These are phyloP conservation scores for Metschnikowia lachancei DNA, from an alignment of 805 yeast genomes.

Conservation along the genomic window DNA sequence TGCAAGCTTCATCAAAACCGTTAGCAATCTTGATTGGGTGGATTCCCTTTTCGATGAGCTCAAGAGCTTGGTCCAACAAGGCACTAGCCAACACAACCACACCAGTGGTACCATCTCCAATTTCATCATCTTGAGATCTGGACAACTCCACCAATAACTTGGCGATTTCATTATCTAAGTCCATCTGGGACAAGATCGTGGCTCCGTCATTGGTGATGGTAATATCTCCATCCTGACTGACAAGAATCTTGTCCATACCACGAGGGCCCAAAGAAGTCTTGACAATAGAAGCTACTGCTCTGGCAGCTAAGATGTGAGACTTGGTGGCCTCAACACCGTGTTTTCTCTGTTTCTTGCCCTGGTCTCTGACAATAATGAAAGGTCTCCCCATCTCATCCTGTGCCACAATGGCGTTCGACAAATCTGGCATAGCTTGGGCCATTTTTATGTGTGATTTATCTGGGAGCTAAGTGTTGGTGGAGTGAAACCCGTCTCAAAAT, in stretches of 20 bases:
- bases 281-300: constrained; percentile 89
- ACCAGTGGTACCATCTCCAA: constrained; percentile 99
- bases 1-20: constrained; percentile 96
- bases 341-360: constrained; percentile 66
- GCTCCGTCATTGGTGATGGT: constrained; percentile 99
- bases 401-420: constrained; percentile 97
- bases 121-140: constrained; percentile 94
- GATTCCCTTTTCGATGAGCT: constrained; percentile 91
- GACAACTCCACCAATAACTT: constrained; percentile 91
- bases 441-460: constrained; percentile 12
- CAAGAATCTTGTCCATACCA: constrained; percentile 94
- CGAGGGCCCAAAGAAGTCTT: constrained; percentile 95
- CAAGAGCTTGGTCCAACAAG: constrained; percentile 88
- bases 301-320: constrained; percentile 90
- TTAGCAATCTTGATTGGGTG: constrained; percentile 97
- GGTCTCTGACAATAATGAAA: constrained; percentile 92
- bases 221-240: constrained; percentile 95
- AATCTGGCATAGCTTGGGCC: constrained; percentile 64
- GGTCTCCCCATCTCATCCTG: constrained; percentile 99
- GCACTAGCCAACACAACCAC: constrained; percentile 97
- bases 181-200: constrained; percentile 93
- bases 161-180: constrained; percentile 92
- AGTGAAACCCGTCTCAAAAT: constrained; percentile 1
- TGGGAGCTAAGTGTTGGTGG: not conserved
- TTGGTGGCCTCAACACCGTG: constrained; percentile 51